phyloP scores from a whole-genome alignment of 805 yeast species.

The Yamadazyma takamatsuzukensis region DNA sequence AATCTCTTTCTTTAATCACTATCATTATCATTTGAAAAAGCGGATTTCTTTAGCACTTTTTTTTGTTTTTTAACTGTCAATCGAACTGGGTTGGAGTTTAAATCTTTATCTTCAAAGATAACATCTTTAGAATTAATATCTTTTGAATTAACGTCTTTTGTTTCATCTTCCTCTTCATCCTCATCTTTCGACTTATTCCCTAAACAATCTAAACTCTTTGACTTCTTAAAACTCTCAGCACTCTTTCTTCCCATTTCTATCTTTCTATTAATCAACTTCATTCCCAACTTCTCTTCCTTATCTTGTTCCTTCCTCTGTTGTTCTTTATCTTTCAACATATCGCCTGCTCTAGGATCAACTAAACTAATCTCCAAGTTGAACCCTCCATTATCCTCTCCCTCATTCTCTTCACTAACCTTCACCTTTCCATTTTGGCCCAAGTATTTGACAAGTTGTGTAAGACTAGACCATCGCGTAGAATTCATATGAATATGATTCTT shows the following conservation, averaged over 20 bases:
- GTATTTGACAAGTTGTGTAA: slow-evolving; percentile 64
- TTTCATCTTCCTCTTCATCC: slow-evolving; percentile 2
- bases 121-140: too few species aligned
- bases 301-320: slow-evolving; percentile 2
- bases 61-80: too few species aligned
- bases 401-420: slow-evolving; percentile 35
- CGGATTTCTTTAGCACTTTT: too few species aligned
- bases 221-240: background rate
- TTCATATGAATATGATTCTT: slow-evolving; percentile 87
- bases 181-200: too few species aligned
- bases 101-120: slow-evolving; percentile 34
- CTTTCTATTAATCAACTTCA: slow-evolving; percentile 41
- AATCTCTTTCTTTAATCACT: too few species aligned
- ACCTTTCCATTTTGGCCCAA: slow-evolving; percentile 57
- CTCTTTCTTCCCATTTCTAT: slow-evolving; percentile 38
- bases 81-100: too few species aligned
- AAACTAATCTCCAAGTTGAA: slow-evolving; percentile 31
- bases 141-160: too few species aligned
- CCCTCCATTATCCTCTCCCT: slow-evolving; percentile 19
- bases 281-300: slow-evolving; percentile 2
- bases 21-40: too few species aligned
- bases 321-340: slow-evolving; percentile 3
- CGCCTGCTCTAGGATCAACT: slow-evolving; percentile 19
- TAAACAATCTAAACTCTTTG: too few species aligned
- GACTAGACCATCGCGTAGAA: slow-evolving; percentile 74